Evolutionary conservation across 208 protist genomes (phyloP).

Genomic region (Trypanosoma rangeli): DNA sequence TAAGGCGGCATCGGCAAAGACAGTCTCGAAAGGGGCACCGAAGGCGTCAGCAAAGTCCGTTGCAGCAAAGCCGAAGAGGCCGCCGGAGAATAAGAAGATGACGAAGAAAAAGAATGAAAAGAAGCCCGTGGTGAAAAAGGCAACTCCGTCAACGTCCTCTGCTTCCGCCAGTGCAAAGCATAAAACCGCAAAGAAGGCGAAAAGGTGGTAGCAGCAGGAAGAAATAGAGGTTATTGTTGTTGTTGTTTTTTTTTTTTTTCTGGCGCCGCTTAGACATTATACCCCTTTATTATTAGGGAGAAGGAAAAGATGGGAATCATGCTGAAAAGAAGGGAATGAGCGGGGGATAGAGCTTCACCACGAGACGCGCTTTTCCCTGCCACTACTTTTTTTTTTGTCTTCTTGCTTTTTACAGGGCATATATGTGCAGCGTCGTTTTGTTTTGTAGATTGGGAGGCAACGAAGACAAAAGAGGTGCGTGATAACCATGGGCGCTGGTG

Average conservation of each 20-base stretch:
- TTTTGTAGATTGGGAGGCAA: neutral
- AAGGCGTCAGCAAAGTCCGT: conserved; percentile 25
- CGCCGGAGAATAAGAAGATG: conserved; percentile 14
- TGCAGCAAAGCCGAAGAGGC: neutral
- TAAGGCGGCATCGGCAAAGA: conserved; percentile 22
- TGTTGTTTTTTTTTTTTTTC: conserved; percentile 3
- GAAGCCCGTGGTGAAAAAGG: conserved; percentile 34
- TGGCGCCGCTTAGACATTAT: neutral
- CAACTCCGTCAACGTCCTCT: neutral
- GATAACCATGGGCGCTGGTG: too few species aligned
- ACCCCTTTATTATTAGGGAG: neutral
- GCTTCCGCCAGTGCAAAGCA: conserved; percentile 24
- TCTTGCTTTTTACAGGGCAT: neutral
- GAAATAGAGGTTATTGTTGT: conserved; percentile 10
- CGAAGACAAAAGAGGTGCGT: too few species aligned
- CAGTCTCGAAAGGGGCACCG: conserved; percentile 24
- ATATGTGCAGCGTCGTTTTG: neutral
- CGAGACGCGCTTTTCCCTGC: too few species aligned
- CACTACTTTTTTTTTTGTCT: neutral
- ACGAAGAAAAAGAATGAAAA: conserved; percentile 29
- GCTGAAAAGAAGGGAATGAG: neutral
- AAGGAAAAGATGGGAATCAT: neutral
- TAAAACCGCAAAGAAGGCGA: conserved; percentile 38
- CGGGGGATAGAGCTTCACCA: neutral
- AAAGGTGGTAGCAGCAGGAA: conserved; percentile 35